Base-by-base conservation (phyloP, 2,329 filamentous ascomycete genomes). In the Neophaeococcomyces aloes region DNA sequence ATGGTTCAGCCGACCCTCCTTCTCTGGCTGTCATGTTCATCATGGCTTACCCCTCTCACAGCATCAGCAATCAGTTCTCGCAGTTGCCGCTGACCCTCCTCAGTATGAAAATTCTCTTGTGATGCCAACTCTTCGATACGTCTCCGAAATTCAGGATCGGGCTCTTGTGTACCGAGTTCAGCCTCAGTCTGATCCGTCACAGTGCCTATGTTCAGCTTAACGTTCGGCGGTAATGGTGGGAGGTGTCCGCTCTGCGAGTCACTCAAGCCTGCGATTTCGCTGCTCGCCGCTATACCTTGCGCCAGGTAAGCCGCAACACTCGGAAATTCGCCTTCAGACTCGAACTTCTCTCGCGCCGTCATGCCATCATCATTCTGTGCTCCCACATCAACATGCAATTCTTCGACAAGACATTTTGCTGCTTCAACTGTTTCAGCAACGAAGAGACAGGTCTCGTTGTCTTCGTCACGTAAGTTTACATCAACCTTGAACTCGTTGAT, bases 381-480 rank as follows among this genome's bases (percentile, higher is more conserved):
- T 15, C 64, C 65, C 29, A 76, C 62, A 54, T 94, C 79, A 25
- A 83, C 76, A 4, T 79, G 77, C 2, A 96, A 70, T 61, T 94
- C 86, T 57, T 93, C 86, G 2, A 96, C 76, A 6, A 98, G 70
- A 41, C 81, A 75, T 55, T 76, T 77, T 15, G 89, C 89, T 33
- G 86, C 81, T 3, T 84, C 80, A 38, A 83, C 70, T 0, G 78
- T 85, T 64, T 98, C 91, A 21, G 81, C 79, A n/a, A 87, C 86
- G 59, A 94, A 98, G 3, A 98, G 70, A n/a, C 89, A 83, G 1
- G 89, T 95, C 65, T 98, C 91, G 45, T 80, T 77, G 61, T 98
- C 91, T 61, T 94, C 86, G 59, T 98, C 91, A 53, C 75, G 76
- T 41, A 95, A 69, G 60, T 95, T 81, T 37, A 87, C 76, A 48